Evolutionary conservation across 148 eudicot genomes (phyloP), one percentile per base, ranked within the genome.

Genomic region (Arbutus unedo): DNA sequence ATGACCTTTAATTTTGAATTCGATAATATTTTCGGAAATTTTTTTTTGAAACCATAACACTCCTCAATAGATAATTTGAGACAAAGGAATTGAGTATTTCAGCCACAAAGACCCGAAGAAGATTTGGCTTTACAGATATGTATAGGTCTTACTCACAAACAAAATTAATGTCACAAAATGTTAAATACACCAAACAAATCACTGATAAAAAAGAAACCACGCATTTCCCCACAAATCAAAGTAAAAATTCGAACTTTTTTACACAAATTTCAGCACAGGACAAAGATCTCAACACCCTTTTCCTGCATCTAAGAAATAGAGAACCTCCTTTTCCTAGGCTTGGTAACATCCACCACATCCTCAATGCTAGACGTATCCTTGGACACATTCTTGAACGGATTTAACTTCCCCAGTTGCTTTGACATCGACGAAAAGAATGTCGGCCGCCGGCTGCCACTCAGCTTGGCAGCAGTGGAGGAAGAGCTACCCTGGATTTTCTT

Each of bases 301-400:
- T 66, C 44, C 44, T 3, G 10, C 6, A 2, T 5, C 85, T 88
- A 93, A 50, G 98, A 93, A 57, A 96, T 89, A 8, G 99, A 96
- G 85, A 96, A 96, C 86, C 99, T 90, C 86, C 99, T 92, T 60
- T 87, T 91, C 78, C 94, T 91, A 31, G 99, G 99, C 92, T 96
- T 96, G 50, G 90, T 92, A 19, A 92, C 54, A 83, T 94, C 99
- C 50, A 87, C 88, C 9, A 80, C 95, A 38, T 90, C 91, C 51
- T 91, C 98, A 48, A 96, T 85, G 66, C 89, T 77, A 19, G 87
- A 89, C 21, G 98, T 96, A 62, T 96, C 99, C 90, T 94, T 96
- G 4, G 99, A 96, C 70, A 93, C 99, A 67, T 96, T 91, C 85
- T 87, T 96, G 73, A 96, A 96, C 9, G 99, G 99, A 72, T 96